Percentiles rank a stretch among this genome's conserved stretches.
Evolutionary conservation across 441 rosid genomes (phyloP).

Genomic region (Geranium incanum): DNA sequence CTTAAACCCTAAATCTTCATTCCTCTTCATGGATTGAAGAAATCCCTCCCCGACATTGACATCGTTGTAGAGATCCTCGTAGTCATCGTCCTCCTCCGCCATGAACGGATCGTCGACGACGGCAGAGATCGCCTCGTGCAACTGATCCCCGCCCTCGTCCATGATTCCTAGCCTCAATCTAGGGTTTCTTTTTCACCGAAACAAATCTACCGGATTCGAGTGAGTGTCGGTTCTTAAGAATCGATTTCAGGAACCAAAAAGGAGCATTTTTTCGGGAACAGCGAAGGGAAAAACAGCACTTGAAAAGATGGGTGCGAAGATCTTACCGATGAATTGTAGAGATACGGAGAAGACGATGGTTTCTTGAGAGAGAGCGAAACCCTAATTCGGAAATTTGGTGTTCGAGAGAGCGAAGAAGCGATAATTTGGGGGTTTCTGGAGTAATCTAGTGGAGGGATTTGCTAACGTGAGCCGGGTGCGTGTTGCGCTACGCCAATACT

Average conservation of each 20-base stretch:
- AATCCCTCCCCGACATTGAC: slow-evolving; percentile 84
- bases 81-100: slow-evolving; percentile 76
- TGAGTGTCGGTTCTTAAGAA: too few relatives aligned
- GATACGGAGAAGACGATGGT: not conserved
- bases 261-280: not conserved
- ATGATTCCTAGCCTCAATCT: slow-evolving; percentile 14
- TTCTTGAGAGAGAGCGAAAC: slow-evolving; percentile 17
- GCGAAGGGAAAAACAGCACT: not conserved
- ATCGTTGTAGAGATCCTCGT: slow-evolving; percentile 74
- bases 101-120: slow-evolving; percentile 55
- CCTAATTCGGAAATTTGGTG: slow-evolving; percentile 24
- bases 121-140: slow-evolving; percentile 64
- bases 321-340: slow-evolving; percentile 21
- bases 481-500: not conserved
- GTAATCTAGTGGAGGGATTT: not conserved
- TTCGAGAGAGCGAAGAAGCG: not conserved
- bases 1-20: slow-evolving; percentile 32
- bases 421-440: not conserved
- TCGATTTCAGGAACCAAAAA: not conserved
- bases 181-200: not conserved
- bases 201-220: too few relatives aligned
- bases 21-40: slow-evolving; percentile 45
- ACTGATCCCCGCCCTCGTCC: slow-evolving; percentile 56
- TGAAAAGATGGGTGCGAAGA: not conserved
- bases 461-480: slow-evolving; percentile 15